Conservation (phyloP, 225 moss, liverwort and hornwort genomes). For the Marchantia polymorpha region DNA sequence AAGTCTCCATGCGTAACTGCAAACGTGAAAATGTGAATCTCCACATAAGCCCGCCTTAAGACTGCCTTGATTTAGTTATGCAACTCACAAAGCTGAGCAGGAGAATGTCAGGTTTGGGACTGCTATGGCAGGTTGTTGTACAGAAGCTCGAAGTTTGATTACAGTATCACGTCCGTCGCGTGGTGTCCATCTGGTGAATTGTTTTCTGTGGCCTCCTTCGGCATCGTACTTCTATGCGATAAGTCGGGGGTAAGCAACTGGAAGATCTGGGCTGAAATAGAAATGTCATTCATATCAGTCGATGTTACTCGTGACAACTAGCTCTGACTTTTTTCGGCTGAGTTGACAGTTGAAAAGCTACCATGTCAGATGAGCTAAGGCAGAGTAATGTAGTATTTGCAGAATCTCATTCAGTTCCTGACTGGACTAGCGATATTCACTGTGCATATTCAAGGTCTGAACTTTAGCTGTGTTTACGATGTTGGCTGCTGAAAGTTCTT, state of each 20-base stretch:
- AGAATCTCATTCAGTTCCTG: not conserved
- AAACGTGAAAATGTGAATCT: not conserved
- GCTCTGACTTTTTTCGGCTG: too few species aligned
- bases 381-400: too few species aligned
- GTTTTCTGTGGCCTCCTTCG: slow-evolving; percentile 71
- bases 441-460: too few species aligned
- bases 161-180: slow-evolving; percentile 58
- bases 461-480: not conserved
- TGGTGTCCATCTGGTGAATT: slow-evolving; percentile 85
- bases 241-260: slow-evolving; percentile 58
- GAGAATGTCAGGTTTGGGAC: slow-evolving; percentile 76
- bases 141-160: slow-evolving; percentile 59
- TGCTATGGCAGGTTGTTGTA: slow-evolving; percentile 79
- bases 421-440: not conserved
- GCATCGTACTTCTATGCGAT: slow-evolving; percentile 64
- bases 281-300: not conserved
- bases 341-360: too few species aligned
- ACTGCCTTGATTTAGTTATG: not conserved
- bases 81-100: slow-evolving; percentile 18
- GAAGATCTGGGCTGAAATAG: not conserved
- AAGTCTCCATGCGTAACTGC: not conserved
- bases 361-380: too few species aligned
- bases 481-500: not conserved
- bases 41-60: not conserved
- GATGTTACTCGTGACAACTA: too few species aligned